These are phyloP conservation scores for Cenchrus americanus DNA, from an alignment of 176 grass and related monocot genomes.

Conservation along the genomic window DNA sequence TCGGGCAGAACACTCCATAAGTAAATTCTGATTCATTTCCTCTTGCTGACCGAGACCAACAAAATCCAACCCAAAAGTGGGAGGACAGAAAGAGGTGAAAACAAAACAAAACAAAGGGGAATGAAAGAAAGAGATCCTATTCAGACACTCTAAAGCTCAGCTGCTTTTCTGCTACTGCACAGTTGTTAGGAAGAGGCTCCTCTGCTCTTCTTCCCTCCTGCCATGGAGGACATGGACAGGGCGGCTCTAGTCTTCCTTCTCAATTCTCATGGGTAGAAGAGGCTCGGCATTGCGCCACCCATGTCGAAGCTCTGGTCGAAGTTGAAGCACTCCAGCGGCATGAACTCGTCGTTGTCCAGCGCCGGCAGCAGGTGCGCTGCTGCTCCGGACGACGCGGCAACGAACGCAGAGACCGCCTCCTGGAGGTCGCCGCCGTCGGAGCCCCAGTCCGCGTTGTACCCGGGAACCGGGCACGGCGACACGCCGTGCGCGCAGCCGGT, in stretches of 20 bases:
- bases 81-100: background rate
- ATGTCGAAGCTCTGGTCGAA: slow-evolving; percentile 48
- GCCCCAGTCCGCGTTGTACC: slow-evolving; percentile 24
- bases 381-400: slow-evolving; percentile 14
- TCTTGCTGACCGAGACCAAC: slow-evolving; percentile 15
- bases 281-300: slow-evolving; percentile 6
- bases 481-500: slow-evolving; percentile 17
- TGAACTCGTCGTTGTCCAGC: slow-evolving; percentile 33
- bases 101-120: slow-evolving; percentile 1
- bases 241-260: background rate
- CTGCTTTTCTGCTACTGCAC: slow-evolving; percentile 24
- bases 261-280: slow-evolving; percentile 49
- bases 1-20: background rate
- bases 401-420: slow-evolving; percentile 53
- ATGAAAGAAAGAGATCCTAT: slow-evolving; percentile 23
- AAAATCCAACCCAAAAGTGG: slow-evolving; percentile 14
- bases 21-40: background rate
- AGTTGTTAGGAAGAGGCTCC: slow-evolving; percentile 39
- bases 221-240: background rate
- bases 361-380: background rate
- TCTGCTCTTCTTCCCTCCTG: slow-evolving; percentile 42
- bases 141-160: slow-evolving; percentile 27
- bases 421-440: slow-evolving; percentile 45
- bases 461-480: slow-evolving; percentile 36
- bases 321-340: slow-evolving; percentile 31